Percentiles rank a stretch among this genome's conserved stretches.
phyloP scores from a whole-genome alignment of 2,329 filamentous ascomycete genomes.

The Xylariaceae sp. region DNA sequence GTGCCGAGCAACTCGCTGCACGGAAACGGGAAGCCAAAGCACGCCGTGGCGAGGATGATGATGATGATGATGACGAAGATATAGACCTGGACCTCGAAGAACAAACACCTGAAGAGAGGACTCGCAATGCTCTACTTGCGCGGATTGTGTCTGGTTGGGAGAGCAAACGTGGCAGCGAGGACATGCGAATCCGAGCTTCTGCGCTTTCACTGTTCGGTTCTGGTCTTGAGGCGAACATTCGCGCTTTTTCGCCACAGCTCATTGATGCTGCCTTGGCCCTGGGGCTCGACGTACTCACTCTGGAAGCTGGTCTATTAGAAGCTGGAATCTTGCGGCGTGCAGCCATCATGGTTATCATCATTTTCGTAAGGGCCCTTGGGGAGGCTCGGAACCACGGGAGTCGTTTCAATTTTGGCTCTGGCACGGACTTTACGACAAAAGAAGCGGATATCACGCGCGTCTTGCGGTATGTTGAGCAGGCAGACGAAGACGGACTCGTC shows the following conservation, averaged over 20 bases:
- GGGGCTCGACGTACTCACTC: conserved; percentile 54
- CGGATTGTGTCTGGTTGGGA: conserved; percentile 64
- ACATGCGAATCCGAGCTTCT: conserved; percentile 64
- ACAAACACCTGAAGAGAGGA: conserved; percentile 37
- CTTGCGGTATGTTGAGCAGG: conserved; percentile 57
- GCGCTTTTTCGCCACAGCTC: conserved; percentile 48
- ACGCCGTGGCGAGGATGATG: not conserved
- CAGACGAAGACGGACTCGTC: conserved; percentile 65
- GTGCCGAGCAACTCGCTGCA: conserved; percentile 44
- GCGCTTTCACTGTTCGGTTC: conserved; percentile 60
- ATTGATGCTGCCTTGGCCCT: conserved; percentile 57
- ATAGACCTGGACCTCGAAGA: conserved; percentile 21
- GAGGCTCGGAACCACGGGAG: conserved; percentile 36
- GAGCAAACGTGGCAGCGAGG: conserved; percentile 59
- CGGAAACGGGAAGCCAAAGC: conserved; percentile 30
- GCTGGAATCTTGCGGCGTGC: conserved; percentile 62
- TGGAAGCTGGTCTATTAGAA: conserved; percentile 55
- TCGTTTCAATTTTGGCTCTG: conserved; percentile 28
- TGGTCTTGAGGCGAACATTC: conserved; percentile 55
- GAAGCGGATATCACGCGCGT: conserved; percentile 58
- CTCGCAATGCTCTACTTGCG: conserved; percentile 46
- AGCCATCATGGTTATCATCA: conserved; percentile 58
- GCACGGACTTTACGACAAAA: conserved; percentile 41
- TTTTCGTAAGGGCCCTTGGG: conserved; percentile 57
- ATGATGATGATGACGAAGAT: conserved; percentile 17